Conservation (phyloP, 2,329 filamentous ascomycete genomes). For the Aspergillus tubingensis region DNA sequence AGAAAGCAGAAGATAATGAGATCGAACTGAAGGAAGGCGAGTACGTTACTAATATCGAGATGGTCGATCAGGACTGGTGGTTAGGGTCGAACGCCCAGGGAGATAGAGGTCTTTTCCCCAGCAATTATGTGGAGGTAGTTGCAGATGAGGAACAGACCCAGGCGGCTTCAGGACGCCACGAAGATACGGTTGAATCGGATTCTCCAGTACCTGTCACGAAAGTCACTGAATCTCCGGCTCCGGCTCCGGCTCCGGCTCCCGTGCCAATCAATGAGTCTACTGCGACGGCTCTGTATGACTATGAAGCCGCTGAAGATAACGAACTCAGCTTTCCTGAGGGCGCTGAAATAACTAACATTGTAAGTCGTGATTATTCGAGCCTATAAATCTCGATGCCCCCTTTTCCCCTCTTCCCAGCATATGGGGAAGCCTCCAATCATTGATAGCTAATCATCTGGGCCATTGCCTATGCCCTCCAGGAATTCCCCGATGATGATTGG, state of each 20-base stretch:
- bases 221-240: conserved; percentile 29
- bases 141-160: conserved; percentile 55
- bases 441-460: not conserved
- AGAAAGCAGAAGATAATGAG: conserved; percentile 97
- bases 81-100: conserved; percentile 85
- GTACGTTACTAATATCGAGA: conserved; percentile 86
- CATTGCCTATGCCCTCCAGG: conserved; percentile 48
- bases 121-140: conserved; percentile 91
- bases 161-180: conserved; percentile 32
- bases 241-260: conserved; percentile 25
- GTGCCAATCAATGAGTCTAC: conserved; percentile 54
- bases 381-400: not conserved
- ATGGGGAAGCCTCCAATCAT: no score
- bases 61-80: conserved; percentile 99
- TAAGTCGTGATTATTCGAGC: conserved; percentile 51
- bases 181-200: conserved; percentile 33
- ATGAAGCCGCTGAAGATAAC: conserved; percentile 96
- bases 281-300: conserved; percentile 89
- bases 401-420: not conserved
- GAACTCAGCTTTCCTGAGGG: conserved; percentile 83
- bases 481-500: conserved; percentile 99
- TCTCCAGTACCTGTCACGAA: conserved; percentile 40
- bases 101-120: conserved; percentile 88
- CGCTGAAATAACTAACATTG: conserved; percentile 75
- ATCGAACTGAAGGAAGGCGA: conserved; percentile 88